Base-by-base conservation (phyloP, 495 filamentous ascomycete genomes). In the Penicillium lagena region DNA sequence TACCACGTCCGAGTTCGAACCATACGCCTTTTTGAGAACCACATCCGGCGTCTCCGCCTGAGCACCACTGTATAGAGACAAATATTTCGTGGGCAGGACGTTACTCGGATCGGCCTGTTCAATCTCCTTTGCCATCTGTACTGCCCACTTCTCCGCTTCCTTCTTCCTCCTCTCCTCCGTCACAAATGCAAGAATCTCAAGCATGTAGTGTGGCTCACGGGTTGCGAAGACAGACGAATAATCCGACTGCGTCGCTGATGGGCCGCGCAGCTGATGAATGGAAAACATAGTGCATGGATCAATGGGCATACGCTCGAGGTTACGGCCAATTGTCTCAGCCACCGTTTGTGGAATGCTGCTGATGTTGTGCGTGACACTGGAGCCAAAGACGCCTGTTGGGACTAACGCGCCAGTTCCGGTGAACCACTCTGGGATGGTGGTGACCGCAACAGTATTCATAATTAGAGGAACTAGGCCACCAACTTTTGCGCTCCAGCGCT, bases 171-270 rank as follows among this genome's bases (percentile, higher is more conserved):
- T 45, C 17, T 29, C 11, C 12, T 11, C 30, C 7, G 15, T 42
- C 7, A 30, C 42, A 32, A 35, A 53, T 1, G 44, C 58, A 29
- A 66, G 29, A 27, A 70, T 51, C 53, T 71, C 69, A 0, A 70
- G 13, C 61, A 70, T 57, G 43, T 58, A 64, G 50, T 73, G 69
- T 12, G 59, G 56, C 32, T 66, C 54, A 9, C 66, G 51, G 6
- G 55, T 14, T 9, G 29, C 51, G 45, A 71, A 70, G 1, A 68
- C 52, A 0, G 66, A 66, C 0, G 28, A 38, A 28, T 54, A 39
- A 12, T 10, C 29, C 7, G 34, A 39, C 7, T 39, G 31, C 22
- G 12, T 36, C 1, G 50, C 49, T 8, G 58, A 54, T 6, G 45
- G 45, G 0, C 51, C 54, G 2, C 66, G 54, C 12, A 67, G 50